These are phyloP conservation scores for Fraxinus quadrangulata DNA, from an alignment of 257 asterid species.

Conservation along the genomic window DNA sequence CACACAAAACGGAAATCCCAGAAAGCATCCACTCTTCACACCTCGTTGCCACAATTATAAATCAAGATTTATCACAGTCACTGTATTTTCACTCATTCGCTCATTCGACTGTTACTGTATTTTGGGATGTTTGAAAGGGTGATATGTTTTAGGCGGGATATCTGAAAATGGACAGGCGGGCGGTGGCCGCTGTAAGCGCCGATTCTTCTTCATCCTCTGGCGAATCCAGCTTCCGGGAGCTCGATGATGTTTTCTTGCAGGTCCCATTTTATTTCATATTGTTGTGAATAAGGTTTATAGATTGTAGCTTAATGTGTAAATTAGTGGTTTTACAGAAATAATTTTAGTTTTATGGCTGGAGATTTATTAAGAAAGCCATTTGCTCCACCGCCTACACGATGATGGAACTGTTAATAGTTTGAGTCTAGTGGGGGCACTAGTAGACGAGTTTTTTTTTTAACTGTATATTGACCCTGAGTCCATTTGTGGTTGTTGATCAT, in stretches of 20 bases:
- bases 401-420: neutral
- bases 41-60: neutral
- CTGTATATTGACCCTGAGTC: neutral
- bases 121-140: slow-evolving; percentile 10
- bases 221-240: slow-evolving; percentile 77
- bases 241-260: slow-evolving; percentile 87
- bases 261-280: slow-evolving; percentile 28
- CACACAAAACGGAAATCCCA: neutral
- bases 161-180: slow-evolving; percentile 44
- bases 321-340: neutral
- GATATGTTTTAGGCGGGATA: slow-evolving; percentile 40
- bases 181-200: slow-evolving; percentile 12
- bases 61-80: neutral
- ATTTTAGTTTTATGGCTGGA: neutral
- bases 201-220: slow-evolving; percentile 56
- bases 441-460: neutral
- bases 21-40: neutral
- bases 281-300: neutral
- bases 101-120: neutral
- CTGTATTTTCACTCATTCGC: neutral
- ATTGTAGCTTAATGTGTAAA: slow-evolving; percentile 14
- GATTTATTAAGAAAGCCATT: neutral
- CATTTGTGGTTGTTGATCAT: neutral
- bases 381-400: neutral
- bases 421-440: neutral